Conservation (phyloP, 2,329 filamentous ascomycete species). For the Epichloe gansuensis region DNA sequence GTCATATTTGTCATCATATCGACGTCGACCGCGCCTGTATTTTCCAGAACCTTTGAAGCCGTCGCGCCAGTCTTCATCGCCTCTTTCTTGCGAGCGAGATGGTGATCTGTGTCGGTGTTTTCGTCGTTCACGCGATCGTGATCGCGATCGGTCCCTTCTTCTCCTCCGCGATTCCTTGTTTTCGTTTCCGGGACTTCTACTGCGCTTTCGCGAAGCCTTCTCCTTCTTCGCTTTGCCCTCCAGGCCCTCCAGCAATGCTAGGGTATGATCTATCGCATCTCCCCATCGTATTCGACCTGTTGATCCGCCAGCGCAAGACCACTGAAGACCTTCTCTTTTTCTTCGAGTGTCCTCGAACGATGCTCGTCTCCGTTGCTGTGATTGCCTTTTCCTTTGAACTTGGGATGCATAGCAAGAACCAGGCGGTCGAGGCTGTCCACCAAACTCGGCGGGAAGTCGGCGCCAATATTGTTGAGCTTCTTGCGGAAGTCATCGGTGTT, state of each 20-base stretch:
- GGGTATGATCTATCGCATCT: conserved; percentile 80
- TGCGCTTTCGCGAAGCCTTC: conserved; percentile 41
- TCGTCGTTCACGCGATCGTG: conserved; percentile 30
- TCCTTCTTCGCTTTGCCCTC: conserved; percentile 52
- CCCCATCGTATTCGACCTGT: conserved; percentile 29
- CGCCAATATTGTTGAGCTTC: conserved; percentile 63
- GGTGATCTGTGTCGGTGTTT: conserved; percentile 24
- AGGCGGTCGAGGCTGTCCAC: conserved; percentile 86
- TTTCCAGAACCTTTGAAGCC: conserved; percentile 19
- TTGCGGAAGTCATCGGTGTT: conserved; percentile 62
- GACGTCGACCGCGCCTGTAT: conserved; percentile 24
- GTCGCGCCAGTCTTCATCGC: conserved; percentile 35
- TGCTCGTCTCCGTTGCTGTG: conserved; percentile 28
- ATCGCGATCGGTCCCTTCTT: conserved; percentile 25
- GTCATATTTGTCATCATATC: conserved; percentile 29
- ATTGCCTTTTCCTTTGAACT: conserved; percentile 52
- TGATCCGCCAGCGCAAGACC: conserved; percentile 80
- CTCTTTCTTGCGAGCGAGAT: conserved; percentile 26
- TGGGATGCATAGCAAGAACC: conserved; percentile 81
- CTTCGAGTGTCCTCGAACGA: conserved; percentile 39
- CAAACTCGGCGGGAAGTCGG: conserved; percentile 73
- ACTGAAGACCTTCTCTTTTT: conserved; percentile 80
- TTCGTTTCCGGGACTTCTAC: conserved; percentile 43
- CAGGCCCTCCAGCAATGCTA: conserved; percentile 79
- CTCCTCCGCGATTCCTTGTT: conserved; percentile 28